Conservation (phyloP, 208 protist genomes). For the Acanthamoeba lenticulata region DNA sequence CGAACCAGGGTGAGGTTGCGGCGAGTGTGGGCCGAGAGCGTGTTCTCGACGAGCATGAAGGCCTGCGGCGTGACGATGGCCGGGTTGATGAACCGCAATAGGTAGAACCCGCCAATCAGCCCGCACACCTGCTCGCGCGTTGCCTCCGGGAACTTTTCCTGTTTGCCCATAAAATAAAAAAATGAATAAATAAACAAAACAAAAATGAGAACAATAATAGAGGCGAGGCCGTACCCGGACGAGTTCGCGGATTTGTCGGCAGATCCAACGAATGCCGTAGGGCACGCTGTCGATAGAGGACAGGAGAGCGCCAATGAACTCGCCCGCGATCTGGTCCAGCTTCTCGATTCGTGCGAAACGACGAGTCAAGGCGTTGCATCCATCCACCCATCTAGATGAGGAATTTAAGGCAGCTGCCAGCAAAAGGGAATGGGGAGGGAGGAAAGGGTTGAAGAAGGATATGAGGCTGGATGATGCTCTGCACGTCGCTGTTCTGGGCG, state of each 20-base stretch:
- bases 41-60: slow-evolving; percentile 83
- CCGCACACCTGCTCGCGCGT: slow-evolving; percentile 9
- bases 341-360: background rate
- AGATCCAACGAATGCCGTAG: slow-evolving; percentile 76
- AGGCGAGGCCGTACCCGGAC: background rate
- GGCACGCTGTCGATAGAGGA: slow-evolving; percentile 61
- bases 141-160: slow-evolving; percentile 69
- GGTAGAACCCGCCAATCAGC: slow-evolving; percentile 71
- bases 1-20: slow-evolving; percentile 81
- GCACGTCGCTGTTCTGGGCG: slow-evolving; percentile 22
- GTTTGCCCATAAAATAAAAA: background rate
- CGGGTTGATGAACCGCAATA: slow-evolving; percentile 77
- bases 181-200: background rate
- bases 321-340: slow-evolving; percentile 37
- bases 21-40: slow-evolving; percentile 72
- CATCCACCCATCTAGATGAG: no score
- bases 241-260: slow-evolving; percentile 70
- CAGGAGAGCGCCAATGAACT: slow-evolving; percentile 54
- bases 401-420: no score
- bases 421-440: no score
- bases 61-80: slow-evolving; percentile 75
- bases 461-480: slow-evolving; percentile 56
- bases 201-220: background rate
- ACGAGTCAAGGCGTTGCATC: no score
- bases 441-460: no score